Evolutionary conservation across 2,329 filamentous ascomycete genomes (phyloP).

Genomic region (Arthrobotrys conoides): DNA sequence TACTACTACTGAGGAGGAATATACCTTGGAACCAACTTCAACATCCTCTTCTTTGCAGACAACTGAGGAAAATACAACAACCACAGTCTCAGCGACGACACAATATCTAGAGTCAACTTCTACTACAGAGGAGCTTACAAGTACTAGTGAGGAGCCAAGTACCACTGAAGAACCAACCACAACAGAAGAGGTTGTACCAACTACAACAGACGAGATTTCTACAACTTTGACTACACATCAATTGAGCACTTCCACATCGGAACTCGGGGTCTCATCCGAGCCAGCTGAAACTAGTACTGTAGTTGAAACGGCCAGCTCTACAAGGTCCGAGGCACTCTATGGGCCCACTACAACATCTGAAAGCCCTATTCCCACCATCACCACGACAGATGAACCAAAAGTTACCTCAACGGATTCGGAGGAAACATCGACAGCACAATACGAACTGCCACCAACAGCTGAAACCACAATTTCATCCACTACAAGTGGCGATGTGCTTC

Average conservation of each 20-base stretch:
- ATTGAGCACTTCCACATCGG: too few species aligned
- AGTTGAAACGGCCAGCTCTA: background rate
- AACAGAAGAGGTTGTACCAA: background rate
- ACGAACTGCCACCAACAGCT: background rate
- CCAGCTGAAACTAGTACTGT: too few species aligned
- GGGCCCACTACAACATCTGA: constrained; percentile 11
- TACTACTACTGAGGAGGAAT: constrained; percentile 13
- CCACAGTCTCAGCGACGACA: background rate
- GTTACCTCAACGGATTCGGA: background rate
- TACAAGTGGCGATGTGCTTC: background rate
- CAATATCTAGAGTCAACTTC: background rate
- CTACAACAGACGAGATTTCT: background rate
- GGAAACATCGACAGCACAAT: background rate
- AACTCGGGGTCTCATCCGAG: too few species aligned
- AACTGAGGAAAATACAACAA: background rate
- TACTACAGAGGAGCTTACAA: background rate
- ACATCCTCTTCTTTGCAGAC: background rate
- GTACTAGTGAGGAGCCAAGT: background rate
- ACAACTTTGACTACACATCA: background rate
- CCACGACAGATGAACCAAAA: background rate
- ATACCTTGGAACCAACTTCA: constrained; percentile 14
- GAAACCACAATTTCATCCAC: background rate
- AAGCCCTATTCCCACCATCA: background rate
- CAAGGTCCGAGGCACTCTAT: background rate
- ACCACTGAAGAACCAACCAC: background rate